Evolutionary conservation across 352 stramenopile species (phyloP).

Genomic region (Phytophthora quininea): DNA sequence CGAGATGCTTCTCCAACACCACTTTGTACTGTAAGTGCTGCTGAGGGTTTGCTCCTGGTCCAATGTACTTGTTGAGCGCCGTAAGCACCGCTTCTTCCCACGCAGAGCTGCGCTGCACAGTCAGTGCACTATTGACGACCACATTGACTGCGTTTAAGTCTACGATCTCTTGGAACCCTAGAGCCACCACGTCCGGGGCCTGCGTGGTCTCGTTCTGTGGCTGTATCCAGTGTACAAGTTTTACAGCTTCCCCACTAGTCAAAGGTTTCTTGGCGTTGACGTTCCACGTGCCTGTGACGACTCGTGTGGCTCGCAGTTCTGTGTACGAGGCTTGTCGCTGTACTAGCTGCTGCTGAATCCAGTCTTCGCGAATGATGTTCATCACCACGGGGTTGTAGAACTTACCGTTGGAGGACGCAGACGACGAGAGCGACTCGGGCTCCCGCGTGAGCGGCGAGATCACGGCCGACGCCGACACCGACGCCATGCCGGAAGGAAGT

Average conservation of each 20-base stretch:
- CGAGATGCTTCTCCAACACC: conserved; percentile 93
- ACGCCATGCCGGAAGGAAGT: too few species aligned
- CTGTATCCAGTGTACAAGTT: conserved; percentile 78
- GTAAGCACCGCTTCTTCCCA: conserved; percentile 91
- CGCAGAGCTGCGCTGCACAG: conserved; percentile 85
- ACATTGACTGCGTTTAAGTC: conserved; percentile 99
- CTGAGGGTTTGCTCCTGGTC: conserved; percentile 3
- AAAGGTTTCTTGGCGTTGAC: conserved; percentile 99
- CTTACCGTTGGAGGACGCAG: conserved; percentile 44
- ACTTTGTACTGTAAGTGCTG: conserved; percentile 57
- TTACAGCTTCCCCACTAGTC: conserved; percentile 47
- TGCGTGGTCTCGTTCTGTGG: conserved; percentile 13
- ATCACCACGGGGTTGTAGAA: conserved; percentile 88
- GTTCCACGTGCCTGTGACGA: conserved; percentile 97
- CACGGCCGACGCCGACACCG: too few species aligned
- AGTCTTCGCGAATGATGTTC: conserved; percentile 88
- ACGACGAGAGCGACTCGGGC: conserved; percentile 13
- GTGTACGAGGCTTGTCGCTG: conserved; percentile 72
- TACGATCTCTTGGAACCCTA: conserved; percentile 99
- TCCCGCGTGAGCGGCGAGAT: not conserved
- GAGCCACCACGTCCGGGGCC: conserved; percentile 65
- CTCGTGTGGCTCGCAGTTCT: conserved; percentile 53
- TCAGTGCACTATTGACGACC: conserved; percentile 95
- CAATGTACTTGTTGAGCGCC: conserved; percentile 89
- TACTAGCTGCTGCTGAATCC: conserved; percentile 83